Evolutionary conservation across 768 basidiomycete genomes (phyloP).

Genomic region (Pleurotus sapidus): DNA sequence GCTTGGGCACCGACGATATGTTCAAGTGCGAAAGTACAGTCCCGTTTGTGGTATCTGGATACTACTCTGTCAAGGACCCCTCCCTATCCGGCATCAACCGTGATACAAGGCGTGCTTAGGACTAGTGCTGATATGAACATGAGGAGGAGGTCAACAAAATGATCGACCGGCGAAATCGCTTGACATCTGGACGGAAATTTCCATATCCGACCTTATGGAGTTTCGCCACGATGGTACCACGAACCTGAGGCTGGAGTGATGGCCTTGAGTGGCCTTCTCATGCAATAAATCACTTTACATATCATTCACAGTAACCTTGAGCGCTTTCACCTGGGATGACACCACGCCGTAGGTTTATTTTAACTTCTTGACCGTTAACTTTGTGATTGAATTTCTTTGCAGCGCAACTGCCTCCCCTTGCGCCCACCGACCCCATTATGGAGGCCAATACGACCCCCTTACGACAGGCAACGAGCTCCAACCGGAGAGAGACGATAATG

Average conservation of each 20-base stretch:
- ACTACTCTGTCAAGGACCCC: no score
- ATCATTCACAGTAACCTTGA: neutral
- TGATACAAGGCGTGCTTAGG: neutral
- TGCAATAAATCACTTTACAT: neutral
- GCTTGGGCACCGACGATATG: no score
- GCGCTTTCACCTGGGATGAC: neutral
- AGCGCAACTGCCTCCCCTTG: neutral
- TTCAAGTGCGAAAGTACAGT: no score
- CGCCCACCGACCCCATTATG: constrained; percentile 1
- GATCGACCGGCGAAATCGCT: neutral
- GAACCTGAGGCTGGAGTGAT: constrained; percentile 1
- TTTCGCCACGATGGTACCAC: constrained; percentile 4
- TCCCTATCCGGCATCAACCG: no score
- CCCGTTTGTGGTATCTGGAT: no score
- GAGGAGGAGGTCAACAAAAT: neutral
- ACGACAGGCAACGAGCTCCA: neutral
- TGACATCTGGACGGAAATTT: neutral
- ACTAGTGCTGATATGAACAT: neutral
- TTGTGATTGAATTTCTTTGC: neutral
- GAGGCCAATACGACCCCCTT: neutral
- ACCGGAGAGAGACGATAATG: constrained; percentile 7
- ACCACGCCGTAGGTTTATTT: neutral
- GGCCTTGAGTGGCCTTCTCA: neutral
- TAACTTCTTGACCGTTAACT: neutral
- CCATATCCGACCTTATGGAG: constrained; percentile 1